A percentile compares a stretch with the other conserved stretches of the same genome.
These are phyloP conservation scores for Dactylellina leptospora DNA, from an alignment of 2,329 filamentous ascomycete species.

Conservation along the genomic window DNA sequence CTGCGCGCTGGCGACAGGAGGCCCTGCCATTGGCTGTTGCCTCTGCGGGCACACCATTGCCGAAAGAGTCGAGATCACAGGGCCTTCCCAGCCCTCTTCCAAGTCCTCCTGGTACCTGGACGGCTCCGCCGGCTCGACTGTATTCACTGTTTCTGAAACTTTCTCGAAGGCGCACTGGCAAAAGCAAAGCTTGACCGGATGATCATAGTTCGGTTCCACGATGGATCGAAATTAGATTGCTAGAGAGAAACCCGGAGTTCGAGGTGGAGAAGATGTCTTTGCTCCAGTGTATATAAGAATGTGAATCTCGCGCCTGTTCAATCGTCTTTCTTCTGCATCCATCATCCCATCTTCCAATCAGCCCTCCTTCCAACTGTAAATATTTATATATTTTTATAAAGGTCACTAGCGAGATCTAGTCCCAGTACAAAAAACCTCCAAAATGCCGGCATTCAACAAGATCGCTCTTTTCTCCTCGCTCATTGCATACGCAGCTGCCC, in stretches of 20 bases:
- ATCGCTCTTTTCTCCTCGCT: constrained; percentile 63
- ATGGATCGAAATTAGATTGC: constrained; percentile 37
- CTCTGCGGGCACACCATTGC: constrained; percentile 38
- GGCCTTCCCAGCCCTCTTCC: constrained; percentile 22
- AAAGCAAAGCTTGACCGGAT: constrained; percentile 31
- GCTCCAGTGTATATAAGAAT: constrained; percentile 47
- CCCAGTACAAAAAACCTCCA: constrained; percentile 38
- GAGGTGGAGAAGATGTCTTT: constrained; percentile 41
- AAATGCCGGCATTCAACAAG: constrained; percentile 55
- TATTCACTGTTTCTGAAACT: constrained; percentile 37
- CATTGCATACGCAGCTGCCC: constrained; percentile 63
- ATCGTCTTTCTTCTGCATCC: constrained; percentile 46
- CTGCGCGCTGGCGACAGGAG: neutral
- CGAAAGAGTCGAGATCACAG: constrained; percentile 44
- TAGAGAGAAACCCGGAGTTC: constrained; percentile 44
- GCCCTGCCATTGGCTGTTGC: constrained; percentile 1
- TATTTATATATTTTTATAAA: constrained; percentile 47
- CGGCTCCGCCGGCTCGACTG: constrained; percentile 49
- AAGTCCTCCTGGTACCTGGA: constrained; percentile 45
- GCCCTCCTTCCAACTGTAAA: constrained; percentile 47
- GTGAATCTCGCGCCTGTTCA: constrained; percentile 23
- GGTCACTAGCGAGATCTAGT: constrained; percentile 52
- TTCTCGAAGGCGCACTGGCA: constrained; percentile 45
- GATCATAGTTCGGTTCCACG: constrained; percentile 49
- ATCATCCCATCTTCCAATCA: constrained; percentile 48